These are phyloP conservation scores for Boletus sensibilis DNA, from an alignment of 768 basidiomycete species.

Conservation along the genomic window DNA sequence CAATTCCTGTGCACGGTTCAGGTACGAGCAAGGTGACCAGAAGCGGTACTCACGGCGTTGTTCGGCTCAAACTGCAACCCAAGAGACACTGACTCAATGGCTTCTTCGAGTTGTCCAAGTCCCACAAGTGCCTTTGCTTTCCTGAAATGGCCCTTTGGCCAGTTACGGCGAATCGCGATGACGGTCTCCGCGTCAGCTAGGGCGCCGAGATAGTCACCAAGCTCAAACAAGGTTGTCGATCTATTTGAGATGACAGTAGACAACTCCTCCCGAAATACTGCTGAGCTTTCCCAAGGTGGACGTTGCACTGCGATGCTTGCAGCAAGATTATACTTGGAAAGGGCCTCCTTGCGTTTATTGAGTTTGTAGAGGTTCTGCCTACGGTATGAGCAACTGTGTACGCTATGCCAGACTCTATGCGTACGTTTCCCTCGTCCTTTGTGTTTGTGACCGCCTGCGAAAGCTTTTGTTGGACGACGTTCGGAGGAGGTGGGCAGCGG, in stretches of 20 bases:
- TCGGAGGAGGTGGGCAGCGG: constrained; percentile 77
- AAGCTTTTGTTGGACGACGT: constrained; percentile 72
- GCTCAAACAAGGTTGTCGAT: constrained; percentile 80
- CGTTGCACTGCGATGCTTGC: constrained; percentile 75
- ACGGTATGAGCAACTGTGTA: constrained; percentile 11
- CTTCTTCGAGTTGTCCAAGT: constrained; percentile 66
- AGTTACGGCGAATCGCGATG: constrained; percentile 76
- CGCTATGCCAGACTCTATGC: constrained; percentile 31
- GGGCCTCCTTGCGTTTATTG: constrained; percentile 66
- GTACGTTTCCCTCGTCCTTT: constrained; percentile 94
- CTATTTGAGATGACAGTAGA: constrained; percentile 89
- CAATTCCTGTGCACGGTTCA: constrained; percentile 28
- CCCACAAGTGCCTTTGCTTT: constrained; percentile 87
- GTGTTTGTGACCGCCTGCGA: constrained; percentile 70
- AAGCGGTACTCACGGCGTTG: constrained; percentile 44
- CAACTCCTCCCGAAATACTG: constrained; percentile 84
- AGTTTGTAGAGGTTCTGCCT: constrained; percentile 74
- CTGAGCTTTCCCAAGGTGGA: constrained; percentile 86
- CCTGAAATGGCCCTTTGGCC: constrained; percentile 96
- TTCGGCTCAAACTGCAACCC: constrained; percentile 84
- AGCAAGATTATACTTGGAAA: constrained; percentile 77
- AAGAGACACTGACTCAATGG: constrained; percentile 75
- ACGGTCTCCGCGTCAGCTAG: constrained; percentile 91
- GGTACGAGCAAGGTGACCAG: not conserved
- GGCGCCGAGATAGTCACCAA: constrained; percentile 72